These are phyloP conservation scores for Aspergillus thermomutatus DNA, from an alignment of 2,329 filamentous ascomycete genomes.

Conservation along the genomic window DNA sequence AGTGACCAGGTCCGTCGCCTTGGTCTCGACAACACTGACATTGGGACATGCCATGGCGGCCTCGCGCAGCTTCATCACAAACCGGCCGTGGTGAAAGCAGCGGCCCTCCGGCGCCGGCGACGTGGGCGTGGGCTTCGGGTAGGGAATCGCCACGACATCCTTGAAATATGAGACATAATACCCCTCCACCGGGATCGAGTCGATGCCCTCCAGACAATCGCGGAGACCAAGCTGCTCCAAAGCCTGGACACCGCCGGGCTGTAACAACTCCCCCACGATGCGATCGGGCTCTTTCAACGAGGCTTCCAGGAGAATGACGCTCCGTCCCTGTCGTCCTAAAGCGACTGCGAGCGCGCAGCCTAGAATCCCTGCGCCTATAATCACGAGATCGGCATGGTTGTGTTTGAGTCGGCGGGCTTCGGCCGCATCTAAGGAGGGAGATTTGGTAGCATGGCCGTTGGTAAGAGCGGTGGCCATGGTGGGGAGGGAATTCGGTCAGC, in stretches of 20 bases:
- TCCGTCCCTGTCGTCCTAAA: slow-evolving; percentile 83
- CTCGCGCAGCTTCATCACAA: slow-evolving; percentile 76
- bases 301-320: slow-evolving; percentile 83
- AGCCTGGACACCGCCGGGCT: slow-evolving; percentile 83
- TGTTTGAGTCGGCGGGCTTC: slow-evolving; percentile 51
- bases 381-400: slow-evolving; percentile 74
- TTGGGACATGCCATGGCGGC: slow-evolving; percentile 74
- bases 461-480: slow-evolving; percentile 23
- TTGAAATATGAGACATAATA: slow-evolving; percentile 86
- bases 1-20: slow-evolving; percentile 71
- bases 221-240: slow-evolving; percentile 75
- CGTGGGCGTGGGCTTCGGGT: slow-evolving; percentile 59
- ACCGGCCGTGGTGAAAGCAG: slow-evolving; percentile 90
- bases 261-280: slow-evolving; percentile 92
- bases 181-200: slow-evolving; percentile 75
- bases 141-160: slow-evolving; percentile 70
- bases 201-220: slow-evolving; percentile 83
- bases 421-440: slow-evolving; percentile 16
- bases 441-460: slow-evolving; percentile 24
- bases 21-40: slow-evolving; percentile 87
- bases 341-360: slow-evolving; percentile 83
- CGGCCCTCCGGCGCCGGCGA: slow-evolving; percentile 64
- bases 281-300: slow-evolving; percentile 90
- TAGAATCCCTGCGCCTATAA: slow-evolving; percentile 87
- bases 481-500: slow-evolving; percentile 10